Base-by-base conservation (phyloP, 1,284 basidiomycete species). In the Limonomyces culmigenus region DNA sequence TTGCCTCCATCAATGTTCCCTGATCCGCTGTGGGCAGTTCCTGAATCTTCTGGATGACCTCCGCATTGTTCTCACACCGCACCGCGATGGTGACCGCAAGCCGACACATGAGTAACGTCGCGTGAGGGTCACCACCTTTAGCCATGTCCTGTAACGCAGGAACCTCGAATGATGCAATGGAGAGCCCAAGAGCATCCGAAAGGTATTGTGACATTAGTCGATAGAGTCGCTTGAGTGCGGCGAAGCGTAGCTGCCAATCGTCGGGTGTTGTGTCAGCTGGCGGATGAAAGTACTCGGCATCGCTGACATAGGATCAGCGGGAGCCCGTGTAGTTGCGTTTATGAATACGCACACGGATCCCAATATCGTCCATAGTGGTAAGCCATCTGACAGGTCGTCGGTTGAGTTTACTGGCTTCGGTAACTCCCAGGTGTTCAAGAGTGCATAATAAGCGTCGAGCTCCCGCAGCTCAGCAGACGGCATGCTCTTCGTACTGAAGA, bases 71-170 rank as follows among this genome's bases (percentile, higher is more conserved):
- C 52, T 85, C 78, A 51, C 84, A 86, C 50, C 95, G 85, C 2
- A 95, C 91, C 0, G 89, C 85, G 44, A 96, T 88, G 3, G 85
- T 87, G 34, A 97, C 84, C 2, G 87, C 85, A 27, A 96, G 64
- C 40, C 84, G 70, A 47, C 84, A 86, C 54, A 92, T 66, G 16
- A 72, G 63, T 37, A 85, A 64, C 0, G 77, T 74, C 27, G 84
- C 77, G n/a, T 53, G 44, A 4, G 72, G 47, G 47, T 74, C 68
- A 42, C 70, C 56, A 47, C 81, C 76, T 53, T 85, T 80, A 14
- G 87, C 85, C 44, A 89, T 69, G 5, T 74, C 70, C 53, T 86
- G 83, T 27, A 88, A 56, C 56, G 87, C 75, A 3, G 85, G 85
- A 2, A 85, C 78, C 42, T 81, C 77, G 32, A 88, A 63, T 6